Percentiles rank a stretch among this genome's conserved stretches.
phyloP scores from a whole-genome alignment of 805 yeast genomes.

The Wickerhamiella hasegawae region DNA sequence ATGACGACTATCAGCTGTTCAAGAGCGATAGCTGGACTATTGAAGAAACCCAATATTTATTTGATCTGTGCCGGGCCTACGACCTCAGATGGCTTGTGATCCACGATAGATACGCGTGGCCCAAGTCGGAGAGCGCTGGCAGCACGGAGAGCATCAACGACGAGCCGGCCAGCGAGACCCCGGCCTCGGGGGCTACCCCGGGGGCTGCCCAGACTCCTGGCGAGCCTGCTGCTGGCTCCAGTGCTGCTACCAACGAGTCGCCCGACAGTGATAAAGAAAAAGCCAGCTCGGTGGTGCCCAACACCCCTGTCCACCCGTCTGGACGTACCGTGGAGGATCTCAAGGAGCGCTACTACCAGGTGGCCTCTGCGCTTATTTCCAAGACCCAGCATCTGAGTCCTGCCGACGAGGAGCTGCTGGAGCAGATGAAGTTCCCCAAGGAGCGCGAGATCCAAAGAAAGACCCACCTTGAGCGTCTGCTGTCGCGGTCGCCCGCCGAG shows the following conservation, averaged over 20 bases:
- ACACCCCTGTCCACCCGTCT: too few relatives aligned
- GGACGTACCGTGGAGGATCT: constrained; percentile 56
- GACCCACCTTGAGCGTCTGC: constrained; percentile 55
- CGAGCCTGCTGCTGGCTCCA: background rate
- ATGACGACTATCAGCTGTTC: constrained; percentile 44
- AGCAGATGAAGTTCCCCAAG: constrained; percentile 52
- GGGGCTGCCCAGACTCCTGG: too few relatives aligned
- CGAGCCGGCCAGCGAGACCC: background rate
- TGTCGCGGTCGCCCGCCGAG: constrained; percentile 84
- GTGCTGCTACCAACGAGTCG: background rate
- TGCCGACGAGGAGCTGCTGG: constrained; percentile 38
- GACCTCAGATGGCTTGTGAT: constrained; percentile 62
- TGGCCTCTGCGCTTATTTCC: constrained; percentile 40
- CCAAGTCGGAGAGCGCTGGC: background rate
- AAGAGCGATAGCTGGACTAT: constrained; percentile 46
- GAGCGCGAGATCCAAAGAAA: constrained; percentile 66
- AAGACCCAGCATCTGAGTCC: constrained; percentile 26
- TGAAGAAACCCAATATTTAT: constrained; percentile 66
- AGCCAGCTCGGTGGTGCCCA: background rate
- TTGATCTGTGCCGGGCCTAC: constrained; percentile 36
- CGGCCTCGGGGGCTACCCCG: background rate
- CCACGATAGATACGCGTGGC: constrained; percentile 38
- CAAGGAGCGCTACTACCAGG: constrained; percentile 63
- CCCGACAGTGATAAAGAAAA: background rate
- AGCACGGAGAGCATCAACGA: too few relatives aligned